A percentile compares a stretch with the other conserved stretches of the same genome.
Evolutionary conservation across 371 early-diverging fungal genomes (phyloP).

Genomic region (Capniomyces stellatus): DNA sequence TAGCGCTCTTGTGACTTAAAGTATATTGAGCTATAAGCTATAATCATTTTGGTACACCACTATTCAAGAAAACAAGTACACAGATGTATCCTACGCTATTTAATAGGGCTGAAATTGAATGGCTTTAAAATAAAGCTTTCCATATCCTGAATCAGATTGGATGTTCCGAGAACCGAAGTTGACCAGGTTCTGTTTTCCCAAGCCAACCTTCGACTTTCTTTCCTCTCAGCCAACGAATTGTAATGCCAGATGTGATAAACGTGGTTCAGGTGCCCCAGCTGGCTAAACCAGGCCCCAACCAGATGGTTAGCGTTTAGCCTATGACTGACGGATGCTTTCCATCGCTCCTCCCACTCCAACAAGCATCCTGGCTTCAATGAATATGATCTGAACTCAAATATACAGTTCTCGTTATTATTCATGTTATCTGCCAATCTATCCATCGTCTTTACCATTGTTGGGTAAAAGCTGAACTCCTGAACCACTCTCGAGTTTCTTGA

Average conservation of each 20-base stretch:
- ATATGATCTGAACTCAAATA: constrained; percentile 83
- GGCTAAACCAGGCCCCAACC: constrained; percentile 90
- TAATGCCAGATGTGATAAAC: constrained; percentile 92
- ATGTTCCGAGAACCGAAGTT: constrained; percentile 78
- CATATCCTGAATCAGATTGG: constrained; percentile 67
- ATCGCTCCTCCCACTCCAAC: constrained; percentile 84
- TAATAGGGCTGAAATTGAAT: constrained; percentile 51
- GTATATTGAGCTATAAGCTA: too few relatives aligned
- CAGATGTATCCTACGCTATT: too few relatives aligned
- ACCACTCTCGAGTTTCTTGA: constrained; percentile 61
- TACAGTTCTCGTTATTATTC: constrained; percentile 9
- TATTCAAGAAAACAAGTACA: too few relatives aligned
- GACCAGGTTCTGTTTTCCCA: constrained; percentile 92
- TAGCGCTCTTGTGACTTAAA: too few relatives aligned
- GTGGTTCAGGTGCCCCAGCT: constrained; percentile 67
- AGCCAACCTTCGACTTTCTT: constrained; percentile 69
- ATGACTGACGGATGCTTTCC: constrained; percentile 73
- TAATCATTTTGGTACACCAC: too few relatives aligned
- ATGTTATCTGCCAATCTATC: too few relatives aligned
- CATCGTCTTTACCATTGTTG: constrained; percentile 45
- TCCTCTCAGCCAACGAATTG: constrained; percentile 48
- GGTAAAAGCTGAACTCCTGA: constrained; percentile 87
- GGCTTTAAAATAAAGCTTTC: constrained; percentile 65
- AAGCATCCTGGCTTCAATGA: constrained; percentile 70
- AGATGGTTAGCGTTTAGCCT: constrained; percentile 71